These are phyloP conservation scores for Alternaria brassicae DNA, from an alignment of 2,329 filamentous ascomycete genomes.

Conservation along the genomic window DNA sequence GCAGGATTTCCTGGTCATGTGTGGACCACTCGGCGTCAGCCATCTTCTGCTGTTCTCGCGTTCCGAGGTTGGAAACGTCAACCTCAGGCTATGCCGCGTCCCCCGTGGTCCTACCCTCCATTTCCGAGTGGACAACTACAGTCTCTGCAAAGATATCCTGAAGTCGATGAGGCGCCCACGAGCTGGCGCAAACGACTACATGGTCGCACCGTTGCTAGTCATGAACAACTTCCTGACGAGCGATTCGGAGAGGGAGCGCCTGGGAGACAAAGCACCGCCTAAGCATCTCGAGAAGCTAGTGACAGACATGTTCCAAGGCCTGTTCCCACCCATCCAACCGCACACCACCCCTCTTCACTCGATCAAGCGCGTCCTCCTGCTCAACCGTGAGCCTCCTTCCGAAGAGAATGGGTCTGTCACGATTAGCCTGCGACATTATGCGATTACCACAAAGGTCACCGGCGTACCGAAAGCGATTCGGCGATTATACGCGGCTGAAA, in stretches of 20 bases:
- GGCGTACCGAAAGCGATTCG: constrained; percentile 85
- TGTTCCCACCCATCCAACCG: constrained; percentile 95
- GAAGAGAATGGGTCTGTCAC: constrained; percentile 68
- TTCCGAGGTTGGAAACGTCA: constrained; percentile 88
- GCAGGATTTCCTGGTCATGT: constrained; percentile 94
- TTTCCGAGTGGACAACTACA: constrained; percentile 95
- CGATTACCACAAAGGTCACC: constrained; percentile 87
- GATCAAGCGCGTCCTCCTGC: constrained; percentile 87
- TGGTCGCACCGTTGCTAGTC: constrained; percentile 86
- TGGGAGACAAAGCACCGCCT: constrained; percentile 70
- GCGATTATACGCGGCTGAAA: constrained; percentile 84
- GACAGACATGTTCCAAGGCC: constrained; percentile 92
- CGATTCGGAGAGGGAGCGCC: constrained; percentile 45
- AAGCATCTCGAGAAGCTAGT: constrained; percentile 92
- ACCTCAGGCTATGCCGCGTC: constrained; percentile 84
- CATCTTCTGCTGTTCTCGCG: constrained; percentile 93
- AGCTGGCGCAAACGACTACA: constrained; percentile 79
- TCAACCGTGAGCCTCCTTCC: constrained; percentile 75
- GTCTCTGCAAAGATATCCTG: constrained; percentile 87
- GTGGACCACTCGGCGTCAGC: constrained; percentile 88
- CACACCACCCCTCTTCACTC: constrained; percentile 87
- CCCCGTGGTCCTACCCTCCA: constrained; percentile 91
- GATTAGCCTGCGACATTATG: constrained; percentile 89
- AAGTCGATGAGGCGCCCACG: constrained; percentile 83
- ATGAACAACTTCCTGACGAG: constrained; percentile 96